Base-by-base conservation (phyloP, 306 rosid genomes). In the Arachis hypogaea region DNA sequence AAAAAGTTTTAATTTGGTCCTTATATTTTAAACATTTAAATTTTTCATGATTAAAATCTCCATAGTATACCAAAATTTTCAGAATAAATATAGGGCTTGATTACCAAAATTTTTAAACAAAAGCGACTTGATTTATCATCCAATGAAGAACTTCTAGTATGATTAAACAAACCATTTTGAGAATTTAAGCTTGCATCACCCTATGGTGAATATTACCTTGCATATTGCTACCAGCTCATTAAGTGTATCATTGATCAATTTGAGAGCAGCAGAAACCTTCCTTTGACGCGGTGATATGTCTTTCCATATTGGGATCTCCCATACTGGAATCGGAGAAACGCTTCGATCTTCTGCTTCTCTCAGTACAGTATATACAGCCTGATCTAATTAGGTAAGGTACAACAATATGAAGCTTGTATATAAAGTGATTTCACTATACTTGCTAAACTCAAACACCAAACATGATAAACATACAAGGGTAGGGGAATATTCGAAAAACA, bases 301-400 rank as follows among this genome's bases (percentile, higher is more conserved):
- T 83, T 89, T 94, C 99, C 99, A 94, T 66, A 94, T 84, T 66
- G 97, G 99, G 71, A 94, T 88, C 67, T 94, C 96, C 97, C 99
- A 94, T 12, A 90, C 9, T 22, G 99, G 99, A 81, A 94, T 92
- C 49, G 97, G 97, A 33, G 97, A 68, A 50, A 86, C 77, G 73
- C 99, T 94, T 28, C 99, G 95, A 82, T 86, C 93, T 86, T 94
- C 99, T 81, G 99, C 97, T 87, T 94, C 99, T 79, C 97, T 85
- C 80, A 94, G 82, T 41, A 94, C 92, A 63, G 93, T 89, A 66
- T 94, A 94, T 72, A 94, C 99, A 11, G 99, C 99, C 99, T 94
- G 88, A 82, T 63, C 87, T 67, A 78, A 81, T 83, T 78, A 79
- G 80, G 77, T 59, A 78, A 69, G 78, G 75, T 18, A 70, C 42